Conservation (phyloP, 2,329 filamentous ascomycete species). For the Verticillium isaacii region DNA sequence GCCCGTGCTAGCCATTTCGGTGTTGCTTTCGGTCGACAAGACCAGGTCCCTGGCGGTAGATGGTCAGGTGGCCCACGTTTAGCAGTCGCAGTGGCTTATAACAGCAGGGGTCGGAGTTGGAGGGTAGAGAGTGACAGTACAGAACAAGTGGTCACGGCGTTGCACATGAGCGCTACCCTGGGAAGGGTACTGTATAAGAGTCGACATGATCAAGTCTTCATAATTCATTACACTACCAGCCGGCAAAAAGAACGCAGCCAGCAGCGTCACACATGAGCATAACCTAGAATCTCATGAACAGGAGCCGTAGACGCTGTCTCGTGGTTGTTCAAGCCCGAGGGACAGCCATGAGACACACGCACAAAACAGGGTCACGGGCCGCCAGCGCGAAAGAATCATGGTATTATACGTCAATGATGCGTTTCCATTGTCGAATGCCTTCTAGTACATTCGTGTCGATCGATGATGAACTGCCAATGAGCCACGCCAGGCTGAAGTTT, state of each 20-base stretch:
- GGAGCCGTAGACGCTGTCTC: not conserved
- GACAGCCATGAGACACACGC: not conserved
- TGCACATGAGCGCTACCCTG: no score
- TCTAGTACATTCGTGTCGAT: slow-evolving; percentile 29
- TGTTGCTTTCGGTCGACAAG: no score
- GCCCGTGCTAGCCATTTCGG: not conserved
- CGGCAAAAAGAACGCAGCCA: not conserved
- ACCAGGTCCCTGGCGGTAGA: no score
- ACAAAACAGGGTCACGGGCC: not conserved
- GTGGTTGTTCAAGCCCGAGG: not conserved
- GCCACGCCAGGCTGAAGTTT: slow-evolving; percentile 1
- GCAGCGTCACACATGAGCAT: not conserved
- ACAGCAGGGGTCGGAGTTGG: no score
- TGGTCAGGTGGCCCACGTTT: no score
- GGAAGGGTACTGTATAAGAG: not conserved
- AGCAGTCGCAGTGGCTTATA: no score
- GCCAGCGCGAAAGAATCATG: not conserved
- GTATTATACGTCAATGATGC: slow-evolving; percentile 17
- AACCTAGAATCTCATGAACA: not conserved
- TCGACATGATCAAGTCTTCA: not conserved
- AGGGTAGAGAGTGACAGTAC: no score
- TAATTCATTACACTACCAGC: not conserved
- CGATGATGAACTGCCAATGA: not conserved
- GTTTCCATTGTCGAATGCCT: slow-evolving; percentile 27
- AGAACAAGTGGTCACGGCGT: no score